Evolutionary conservation across 306 rosid genomes (phyloP).

Genomic region (Geum urbanum): DNA sequence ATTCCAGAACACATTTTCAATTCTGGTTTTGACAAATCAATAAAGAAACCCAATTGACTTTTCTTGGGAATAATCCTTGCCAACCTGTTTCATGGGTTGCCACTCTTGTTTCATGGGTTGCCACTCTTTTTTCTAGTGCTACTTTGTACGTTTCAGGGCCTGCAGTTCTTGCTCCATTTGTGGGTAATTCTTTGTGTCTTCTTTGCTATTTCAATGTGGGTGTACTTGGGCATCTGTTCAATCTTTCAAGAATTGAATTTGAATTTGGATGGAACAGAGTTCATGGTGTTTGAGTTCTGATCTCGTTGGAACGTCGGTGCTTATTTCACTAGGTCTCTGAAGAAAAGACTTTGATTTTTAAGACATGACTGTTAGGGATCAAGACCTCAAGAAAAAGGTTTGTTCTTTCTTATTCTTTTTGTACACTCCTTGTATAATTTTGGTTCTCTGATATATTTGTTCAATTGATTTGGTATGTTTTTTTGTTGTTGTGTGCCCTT

Average conservation of each 20-base stretch:
- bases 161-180: no score
- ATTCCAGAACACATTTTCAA: constrained; percentile 29
- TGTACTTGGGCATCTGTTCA: no score
- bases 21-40: background rate
- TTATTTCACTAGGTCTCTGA: constrained; percentile 27
- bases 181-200: no score
- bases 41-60: constrained; percentile 42
- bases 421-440: background rate
- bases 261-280: no score
- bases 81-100: constrained; percentile 32
- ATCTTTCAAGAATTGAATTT: background rate
- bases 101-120: constrained; percentile 33
- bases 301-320: background rate
- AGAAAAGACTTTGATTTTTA: constrained; percentile 17
- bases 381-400: constrained; percentile 43
- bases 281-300: constrained; percentile 2
- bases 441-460: background rate
- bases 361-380: constrained; percentile 34
- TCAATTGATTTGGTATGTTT: background rate
- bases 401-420: background rate
- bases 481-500: background rate
- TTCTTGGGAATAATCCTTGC: constrained; percentile 35
- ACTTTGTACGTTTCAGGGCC: no score
- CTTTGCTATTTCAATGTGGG: no score
- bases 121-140: constrained; percentile 7